phyloP scores from a whole-genome alignment of 2,329 filamentous ascomycete genomes.

The Penicillium brasilianum region DNA sequence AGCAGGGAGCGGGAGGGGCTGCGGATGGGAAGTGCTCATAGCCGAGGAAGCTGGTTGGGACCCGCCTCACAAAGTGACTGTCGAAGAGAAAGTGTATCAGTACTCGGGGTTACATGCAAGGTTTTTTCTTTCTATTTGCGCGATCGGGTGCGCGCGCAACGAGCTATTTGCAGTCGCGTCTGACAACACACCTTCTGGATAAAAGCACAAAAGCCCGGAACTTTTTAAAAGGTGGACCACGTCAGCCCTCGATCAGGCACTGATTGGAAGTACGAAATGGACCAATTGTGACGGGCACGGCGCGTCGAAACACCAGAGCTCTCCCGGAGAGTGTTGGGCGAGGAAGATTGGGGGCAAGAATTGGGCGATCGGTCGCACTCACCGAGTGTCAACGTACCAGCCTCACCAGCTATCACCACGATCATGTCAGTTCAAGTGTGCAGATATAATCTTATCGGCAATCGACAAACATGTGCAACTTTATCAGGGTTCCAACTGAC shows the following conservation, averaged over 20 bases:
- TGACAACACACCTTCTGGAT: constrained; percentile 59
- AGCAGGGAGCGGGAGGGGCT: constrained; percentile 48
- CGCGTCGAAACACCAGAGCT: constrained; percentile 29
- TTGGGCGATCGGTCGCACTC: constrained; percentile 34
- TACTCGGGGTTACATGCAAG: constrained; percentile 46
- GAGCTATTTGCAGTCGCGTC: constrained; percentile 66
- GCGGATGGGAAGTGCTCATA: constrained; percentile 53
- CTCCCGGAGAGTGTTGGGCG: constrained; percentile 31
- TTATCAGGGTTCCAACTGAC: constrained; percentile 20
- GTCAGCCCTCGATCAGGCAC: constrained; percentile 30
- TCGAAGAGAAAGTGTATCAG: constrained; percentile 29
- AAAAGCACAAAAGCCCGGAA: constrained; percentile 30
- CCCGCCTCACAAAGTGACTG: constrained; percentile 40
- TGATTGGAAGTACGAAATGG: constrained; percentile 21
- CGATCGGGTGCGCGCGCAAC: constrained; percentile 52
- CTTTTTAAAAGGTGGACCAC: constrained; percentile 31
- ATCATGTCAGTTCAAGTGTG: constrained; percentile 19
- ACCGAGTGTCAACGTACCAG: constrained; percentile 26
- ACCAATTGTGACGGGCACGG: constrained; percentile 33
- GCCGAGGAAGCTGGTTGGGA: constrained; percentile 43
- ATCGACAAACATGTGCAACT: constrained; percentile 25
- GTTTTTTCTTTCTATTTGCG: constrained; percentile 19
- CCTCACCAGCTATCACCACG: constrained; percentile 27
- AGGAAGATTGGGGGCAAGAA: constrained; percentile 19
- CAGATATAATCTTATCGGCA: constrained; percentile 21